Evolutionary conservation across 2,329 filamentous ascomycete genomes (phyloP).

Genomic region (Gnomoniopsis smithogilvyi): DNA sequence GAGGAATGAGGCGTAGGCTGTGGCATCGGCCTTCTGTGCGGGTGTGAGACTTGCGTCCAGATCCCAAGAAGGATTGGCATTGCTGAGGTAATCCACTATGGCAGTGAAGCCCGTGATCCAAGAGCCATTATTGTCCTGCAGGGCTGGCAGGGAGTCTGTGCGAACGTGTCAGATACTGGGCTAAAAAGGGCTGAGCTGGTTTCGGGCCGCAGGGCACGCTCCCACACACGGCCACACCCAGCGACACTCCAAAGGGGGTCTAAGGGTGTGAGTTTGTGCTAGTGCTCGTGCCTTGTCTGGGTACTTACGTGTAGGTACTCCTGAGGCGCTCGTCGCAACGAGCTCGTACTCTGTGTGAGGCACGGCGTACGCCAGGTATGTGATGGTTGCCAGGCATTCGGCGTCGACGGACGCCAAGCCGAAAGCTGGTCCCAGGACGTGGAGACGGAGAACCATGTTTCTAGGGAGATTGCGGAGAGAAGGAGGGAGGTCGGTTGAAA

Average conservation of each 20-base stretch:
- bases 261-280: no score
- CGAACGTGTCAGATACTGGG: conserved; percentile 17
- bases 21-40: conserved; percentile 41
- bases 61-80: conserved; percentile 25
- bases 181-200: no score
- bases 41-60: conserved; percentile 38
- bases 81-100: conserved; percentile 56
- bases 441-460: conserved; percentile 62
- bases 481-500: neutral
- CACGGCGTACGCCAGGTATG: conserved; percentile 67
- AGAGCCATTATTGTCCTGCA: conserved; percentile 45
- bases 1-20: conserved; percentile 66
- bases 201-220: no score
- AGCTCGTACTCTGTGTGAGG: conserved; percentile 61
- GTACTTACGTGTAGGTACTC: conserved; percentile 68
- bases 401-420: conserved; percentile 86
- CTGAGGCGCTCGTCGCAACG: conserved; percentile 66
- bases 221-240: no score
- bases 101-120: conserved; percentile 60
- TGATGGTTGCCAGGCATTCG: conserved; percentile 81
- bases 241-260: no score
- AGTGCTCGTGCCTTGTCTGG: no score
- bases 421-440: conserved; percentile 89
- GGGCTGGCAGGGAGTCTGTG: conserved; percentile 52
- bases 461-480: no score